Evolutionary conservation across 495 filamentous ascomycete genomes (phyloP), one percentile per base, ranked within the genome.

Genomic region (Filosporella fistucella): DNA sequence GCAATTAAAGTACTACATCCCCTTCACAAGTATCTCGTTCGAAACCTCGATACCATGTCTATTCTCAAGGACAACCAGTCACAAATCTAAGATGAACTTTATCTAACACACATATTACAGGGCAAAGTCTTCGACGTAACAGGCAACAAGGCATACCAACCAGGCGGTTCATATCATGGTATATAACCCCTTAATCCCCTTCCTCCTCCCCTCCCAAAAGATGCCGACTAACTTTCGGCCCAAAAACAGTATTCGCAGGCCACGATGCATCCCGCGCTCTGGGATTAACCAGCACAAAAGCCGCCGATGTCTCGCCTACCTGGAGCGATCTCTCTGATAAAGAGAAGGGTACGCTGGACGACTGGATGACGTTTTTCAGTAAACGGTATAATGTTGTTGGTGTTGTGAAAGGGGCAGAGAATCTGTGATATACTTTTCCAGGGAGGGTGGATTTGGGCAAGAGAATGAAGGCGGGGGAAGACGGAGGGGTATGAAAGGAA

Each of bases 341-440:
- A 68, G 82, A 96, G 63, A 89, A 96, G 69, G 76, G 72, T 21
- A 80, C 84, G 12, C 70, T 99, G 32, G 73, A 88, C 18, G 94
- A 97, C 60, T 99, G 93, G 93, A 82, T 79, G 43, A 94, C 84
- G 3, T 98, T 95, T 70, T 98, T 97, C 69, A 84, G 81, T 57
- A 98, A 96, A 69, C 75, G 93, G 32, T 98, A 98, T 63, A 96
- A 91, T 58, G 80, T 96, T 46, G 84, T 96, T 32, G 93, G 93
- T 25, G 78, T 79, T 63, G 86, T 95, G 7, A 47, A 52, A 23
- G 47, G 49, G 1, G 53, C 53, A 1, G 24, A 39, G 17, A 51
- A 29, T 16, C 28, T 30, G n/a, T 30, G 8, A 30, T 30, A n/a
- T 30, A 8, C 28, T n/a, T 30, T 30, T 8, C 8, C 8, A 30